Percentiles rank a stretch among this genome's conserved stretches.
Evolutionary conservation across 2,329 filamentous ascomycete genomes (phyloP).

Genomic region (Aureobasidium melanogenum): DNA sequence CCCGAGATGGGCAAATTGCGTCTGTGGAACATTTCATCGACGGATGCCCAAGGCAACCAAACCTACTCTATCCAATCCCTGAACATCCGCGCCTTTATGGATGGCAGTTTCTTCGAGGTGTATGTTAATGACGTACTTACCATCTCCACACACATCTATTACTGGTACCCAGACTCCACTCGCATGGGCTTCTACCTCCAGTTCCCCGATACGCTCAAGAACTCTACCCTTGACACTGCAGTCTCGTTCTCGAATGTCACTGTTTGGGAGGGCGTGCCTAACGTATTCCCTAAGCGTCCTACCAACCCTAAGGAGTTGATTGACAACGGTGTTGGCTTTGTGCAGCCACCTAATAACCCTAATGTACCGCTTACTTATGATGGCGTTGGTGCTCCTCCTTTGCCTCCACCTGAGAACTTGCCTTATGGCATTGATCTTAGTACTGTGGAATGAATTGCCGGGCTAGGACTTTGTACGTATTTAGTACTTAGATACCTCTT

Average conservation of each 20-base stretch:
- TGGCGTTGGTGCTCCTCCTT: slow-evolving; percentile 3
- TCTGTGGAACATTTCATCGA: background rate
- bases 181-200: slow-evolving; percentile 11
- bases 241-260: slow-evolving; percentile 1
- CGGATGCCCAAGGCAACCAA: background rate
- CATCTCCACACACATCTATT: slow-evolving; percentile 2
- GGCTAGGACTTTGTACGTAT: too few species aligned
- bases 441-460: too few species aligned
- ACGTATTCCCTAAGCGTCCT: slow-evolving; percentile 1
- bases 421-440: background rate
- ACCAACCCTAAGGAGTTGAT: background rate
- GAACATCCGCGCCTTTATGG: slow-evolving; percentile 8
- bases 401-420: background rate
- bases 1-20: slow-evolving; percentile 7
- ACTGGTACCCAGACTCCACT: slow-evolving; percentile 9
- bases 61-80: background rate
- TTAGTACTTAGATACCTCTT: too few species aligned
- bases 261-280: slow-evolving; percentile 8
- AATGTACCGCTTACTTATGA: slow-evolving; percentile 5
- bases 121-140: slow-evolving; percentile 9
- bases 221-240: background rate
- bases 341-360: background rate
- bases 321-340: background rate
- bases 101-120: slow-evolving; percentile 9
- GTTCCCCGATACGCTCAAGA: background rate